Evolutionary conservation across 805 yeast species (phyloP), one percentile per base, ranked within the genome.

Genomic region (Candida yuanshanica): DNA sequence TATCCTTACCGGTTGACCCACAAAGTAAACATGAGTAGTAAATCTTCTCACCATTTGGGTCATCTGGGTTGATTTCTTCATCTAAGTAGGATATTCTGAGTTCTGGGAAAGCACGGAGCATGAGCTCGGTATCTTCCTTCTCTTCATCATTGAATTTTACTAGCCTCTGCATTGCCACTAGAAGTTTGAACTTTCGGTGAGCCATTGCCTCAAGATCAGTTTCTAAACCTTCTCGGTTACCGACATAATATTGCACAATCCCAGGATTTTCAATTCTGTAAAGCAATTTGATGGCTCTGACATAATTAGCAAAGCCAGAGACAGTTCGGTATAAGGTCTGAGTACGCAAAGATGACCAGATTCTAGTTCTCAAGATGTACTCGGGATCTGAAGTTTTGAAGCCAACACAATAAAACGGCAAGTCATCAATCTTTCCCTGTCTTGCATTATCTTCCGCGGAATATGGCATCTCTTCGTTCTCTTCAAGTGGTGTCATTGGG

Each of bases 151-250:
- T 67, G 62, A 90, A 86, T 42, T 74, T 68, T 44, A 81, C 75
- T 45, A 76, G 74, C 49, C 95, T 74, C 66, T 91, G 98, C 95
- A 91, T 87, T 1, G 96, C 83, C 17, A 91, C 78, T 20, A 91
- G 57, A 56, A 91, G 66, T 54, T 77, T 75, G 67, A 89, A 89
- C 65, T 91, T 91, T 49, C 95, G 70, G 42, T 73, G 70, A 0
- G 91, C 85, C 77, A 89, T 74, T 35, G 79, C 71, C 58, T 81
- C 83, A 47, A 84, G 67, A 41, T 84, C 87, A 45, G 64, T 59
- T 49, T 80, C 83, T 50, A 80, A 65, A 2, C 78, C 80, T 40
- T 74, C 84, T 14, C 77, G 76, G 40, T 70, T 62, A 5, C 63
- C 54, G 12, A 63, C 64, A 36, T 70, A 71, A 37, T 64, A 60